Conservation (phyloP, 2,329 filamentous ascomycete species). For the Alternaria panax region DNA sequence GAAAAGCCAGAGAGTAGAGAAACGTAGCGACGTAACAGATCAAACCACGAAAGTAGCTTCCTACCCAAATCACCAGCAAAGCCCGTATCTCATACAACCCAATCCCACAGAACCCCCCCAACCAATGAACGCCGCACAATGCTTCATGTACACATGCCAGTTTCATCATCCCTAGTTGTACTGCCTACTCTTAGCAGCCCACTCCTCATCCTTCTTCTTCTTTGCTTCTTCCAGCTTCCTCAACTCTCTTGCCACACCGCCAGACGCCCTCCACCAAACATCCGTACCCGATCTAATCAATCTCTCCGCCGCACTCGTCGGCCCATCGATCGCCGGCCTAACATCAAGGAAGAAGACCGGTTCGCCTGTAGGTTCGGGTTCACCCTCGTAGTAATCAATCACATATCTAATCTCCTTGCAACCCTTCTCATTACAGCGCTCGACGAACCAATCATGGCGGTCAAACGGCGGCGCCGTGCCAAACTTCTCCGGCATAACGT, state of each 20-base stretch:
- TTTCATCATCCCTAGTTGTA: slow-evolving; percentile 30
- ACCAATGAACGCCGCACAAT: slow-evolving; percentile 4
- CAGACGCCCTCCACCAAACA: slow-evolving; percentile 89
- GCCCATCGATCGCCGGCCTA: slow-evolving; percentile 83
- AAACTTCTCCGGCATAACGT: slow-evolving; percentile 80
- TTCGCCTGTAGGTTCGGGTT: slow-evolving; percentile 82
- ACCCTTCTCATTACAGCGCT: slow-evolving; percentile 71
- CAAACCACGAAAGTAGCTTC: too few relatives aligned
- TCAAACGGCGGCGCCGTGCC: slow-evolving; percentile 88
- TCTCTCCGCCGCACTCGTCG: slow-evolving; percentile 80
- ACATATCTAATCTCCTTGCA: slow-evolving; percentile 86
- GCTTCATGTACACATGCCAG: not conserved
- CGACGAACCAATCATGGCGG: slow-evolving; percentile 95
- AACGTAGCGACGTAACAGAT: not conserved
- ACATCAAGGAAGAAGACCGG: slow-evolving; percentile 97
- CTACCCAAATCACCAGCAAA: not conserved
- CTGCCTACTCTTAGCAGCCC: slow-evolving; percentile 28
- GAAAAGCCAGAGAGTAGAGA: not conserved
- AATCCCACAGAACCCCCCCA: not conserved
- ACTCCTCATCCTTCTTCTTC: slow-evolving; percentile 40
- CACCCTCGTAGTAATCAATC: slow-evolving; percentile 94
- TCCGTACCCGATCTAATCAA: slow-evolving; percentile 89
- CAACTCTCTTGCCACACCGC: slow-evolving; percentile 67
- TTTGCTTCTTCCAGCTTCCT: slow-evolving; percentile 41
- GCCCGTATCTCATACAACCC: not conserved